Percentiles rank a stretch among this genome's conserved stretches.
Evolutionary conservation across 179 eudicot species (phyloP).

Genomic region (Dionaea muscipula): DNA sequence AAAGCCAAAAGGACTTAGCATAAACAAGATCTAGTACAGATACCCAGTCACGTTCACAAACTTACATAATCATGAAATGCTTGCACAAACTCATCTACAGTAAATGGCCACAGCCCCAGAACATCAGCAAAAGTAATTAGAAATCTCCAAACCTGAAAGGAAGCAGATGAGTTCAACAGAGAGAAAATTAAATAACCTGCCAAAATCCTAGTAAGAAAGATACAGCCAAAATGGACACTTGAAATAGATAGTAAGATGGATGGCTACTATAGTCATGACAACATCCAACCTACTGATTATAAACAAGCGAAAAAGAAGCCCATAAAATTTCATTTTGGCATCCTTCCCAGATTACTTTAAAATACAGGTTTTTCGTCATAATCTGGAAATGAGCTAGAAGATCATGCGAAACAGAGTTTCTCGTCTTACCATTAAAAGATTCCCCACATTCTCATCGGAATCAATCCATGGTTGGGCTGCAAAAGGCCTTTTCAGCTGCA

Average conservation of each 20-base stretch:
- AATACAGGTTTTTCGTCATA: too few relatives aligned
- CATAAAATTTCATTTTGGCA: too few relatives aligned
- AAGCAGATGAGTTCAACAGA: slow-evolving; percentile 3
- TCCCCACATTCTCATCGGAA: slow-evolving; percentile 72
- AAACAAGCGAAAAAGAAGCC: too few relatives aligned
- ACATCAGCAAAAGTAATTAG: slow-evolving; percentile 67
- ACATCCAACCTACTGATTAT: too few relatives aligned
- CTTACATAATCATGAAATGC: slow-evolving; percentile 86
- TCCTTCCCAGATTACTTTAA: too few relatives aligned
- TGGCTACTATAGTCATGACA: too few relatives aligned
- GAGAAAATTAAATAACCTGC: background rate
- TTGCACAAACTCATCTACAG: slow-evolving; percentile 78
- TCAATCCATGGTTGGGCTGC: slow-evolving; percentile 58
- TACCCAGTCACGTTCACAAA: background rate
- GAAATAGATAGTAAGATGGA: too few relatives aligned
- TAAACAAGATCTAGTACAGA: background rate
- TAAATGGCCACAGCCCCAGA: slow-evolving; percentile 85
- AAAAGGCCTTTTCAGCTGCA: slow-evolving; percentile 61
- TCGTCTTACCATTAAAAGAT: slow-evolving; percentile 77
- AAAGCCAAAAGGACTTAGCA: too few relatives aligned
- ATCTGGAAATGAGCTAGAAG: background rate
- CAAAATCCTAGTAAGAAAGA: too few relatives aligned
- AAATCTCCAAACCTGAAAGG: slow-evolving; percentile 68
- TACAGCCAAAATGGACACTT: too few relatives aligned
- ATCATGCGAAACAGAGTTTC: background rate